Conservation (phyloP, 2,329 filamentous ascomycete genomes). For the Scytalidium sp. region DNA sequence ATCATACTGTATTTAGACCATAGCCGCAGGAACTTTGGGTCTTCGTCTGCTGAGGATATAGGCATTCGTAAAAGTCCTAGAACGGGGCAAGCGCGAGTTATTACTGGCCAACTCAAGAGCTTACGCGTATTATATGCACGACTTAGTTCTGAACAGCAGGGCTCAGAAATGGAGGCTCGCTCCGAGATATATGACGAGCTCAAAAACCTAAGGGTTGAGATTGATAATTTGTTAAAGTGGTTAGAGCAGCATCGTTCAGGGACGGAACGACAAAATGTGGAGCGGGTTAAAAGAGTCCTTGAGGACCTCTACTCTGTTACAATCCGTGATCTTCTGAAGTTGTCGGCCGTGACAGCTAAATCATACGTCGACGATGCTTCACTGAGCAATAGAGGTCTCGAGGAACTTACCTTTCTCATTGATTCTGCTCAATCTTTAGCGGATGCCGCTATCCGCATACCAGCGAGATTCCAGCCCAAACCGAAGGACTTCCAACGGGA, state of each 20-base stretch:
- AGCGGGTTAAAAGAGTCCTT: background rate
- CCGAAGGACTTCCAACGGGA: background rate
- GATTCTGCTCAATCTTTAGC: background rate
- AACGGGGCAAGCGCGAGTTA: background rate
- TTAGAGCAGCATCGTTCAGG: background rate
- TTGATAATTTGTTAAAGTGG: background rate
- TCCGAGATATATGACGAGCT: background rate
- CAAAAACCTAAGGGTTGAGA: background rate
- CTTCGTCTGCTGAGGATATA: background rate
- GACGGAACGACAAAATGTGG: too few relatives aligned
- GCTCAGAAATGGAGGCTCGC: background rate
- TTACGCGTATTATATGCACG: background rate
- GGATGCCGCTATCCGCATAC: background rate
- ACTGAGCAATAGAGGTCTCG: background rate
- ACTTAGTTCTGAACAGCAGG: background rate
- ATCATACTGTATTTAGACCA: background rate
- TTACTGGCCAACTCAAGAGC: background rate
- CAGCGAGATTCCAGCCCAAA: background rate
- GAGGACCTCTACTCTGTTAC: background rate
- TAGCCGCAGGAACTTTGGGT: background rate
- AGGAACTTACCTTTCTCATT: background rate
- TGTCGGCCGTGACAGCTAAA: background rate
- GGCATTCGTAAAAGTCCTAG: background rate
- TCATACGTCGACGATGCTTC: background rate
- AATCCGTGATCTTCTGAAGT: background rate